Evolutionary conservation across 306 rosid genomes (phyloP).

Genomic region (Carpinus fangiana): DNA sequence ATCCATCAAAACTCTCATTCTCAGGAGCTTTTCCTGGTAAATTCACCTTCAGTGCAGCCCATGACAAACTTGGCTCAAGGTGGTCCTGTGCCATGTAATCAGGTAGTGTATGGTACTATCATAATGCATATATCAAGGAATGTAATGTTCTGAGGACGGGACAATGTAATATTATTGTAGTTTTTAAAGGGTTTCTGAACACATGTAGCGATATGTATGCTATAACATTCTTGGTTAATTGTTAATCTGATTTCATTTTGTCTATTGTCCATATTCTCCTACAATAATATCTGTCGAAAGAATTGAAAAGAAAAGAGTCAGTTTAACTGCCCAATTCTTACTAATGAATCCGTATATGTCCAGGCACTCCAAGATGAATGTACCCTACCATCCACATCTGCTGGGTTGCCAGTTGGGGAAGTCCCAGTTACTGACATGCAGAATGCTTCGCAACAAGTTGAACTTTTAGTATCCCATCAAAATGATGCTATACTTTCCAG

Average conservation of each 20-base stretch:
- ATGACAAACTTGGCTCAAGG: conserved; percentile 20
- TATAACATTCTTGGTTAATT: neutral
- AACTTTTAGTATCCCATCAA: conserved; percentile 23
- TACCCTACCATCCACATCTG: conserved; percentile 15
- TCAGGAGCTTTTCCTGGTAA: conserved; percentile 35
- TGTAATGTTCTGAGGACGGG: neutral
- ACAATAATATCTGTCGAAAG: neutral
- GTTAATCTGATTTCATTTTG: neutral
- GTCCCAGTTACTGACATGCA: conserved; percentile 25
- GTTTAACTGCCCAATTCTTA: neutral
- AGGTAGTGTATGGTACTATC: conserved; percentile 26
- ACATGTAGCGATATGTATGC: neutral
- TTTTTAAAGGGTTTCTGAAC: neutral
- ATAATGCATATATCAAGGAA: neutral
- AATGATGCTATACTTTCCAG: conserved; percentile 9
- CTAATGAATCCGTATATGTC: neutral
- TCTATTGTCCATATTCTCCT: neutral
- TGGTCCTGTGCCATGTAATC: conserved; percentile 22
- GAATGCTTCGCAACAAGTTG: conserved; percentile 23
- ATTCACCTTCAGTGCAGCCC: conserved; percentile 27
- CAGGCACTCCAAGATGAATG: conserved; percentile 35
- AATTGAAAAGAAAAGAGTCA: neutral
- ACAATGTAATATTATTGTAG: neutral
- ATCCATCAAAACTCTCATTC: conserved; percentile 26
- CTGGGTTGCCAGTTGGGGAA: conserved; percentile 25